phyloP scores from a whole-genome alignment of 345 rosid species.

The Geranium rotundifolium region DNA sequence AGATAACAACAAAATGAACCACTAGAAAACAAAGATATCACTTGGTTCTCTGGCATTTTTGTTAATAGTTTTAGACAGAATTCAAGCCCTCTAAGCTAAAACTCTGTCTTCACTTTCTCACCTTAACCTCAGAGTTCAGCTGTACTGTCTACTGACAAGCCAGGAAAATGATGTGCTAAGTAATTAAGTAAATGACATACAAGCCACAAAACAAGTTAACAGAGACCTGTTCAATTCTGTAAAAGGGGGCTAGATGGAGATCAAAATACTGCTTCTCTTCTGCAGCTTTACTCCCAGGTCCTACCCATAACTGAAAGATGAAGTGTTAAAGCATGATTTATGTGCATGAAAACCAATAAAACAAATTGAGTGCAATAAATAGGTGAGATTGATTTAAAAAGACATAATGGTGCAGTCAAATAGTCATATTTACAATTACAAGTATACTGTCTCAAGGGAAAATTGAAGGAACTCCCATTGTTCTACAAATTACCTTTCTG shows the following conservation, averaged over 20 bases:
- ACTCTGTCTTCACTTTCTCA: background rate
- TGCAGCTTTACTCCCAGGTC: slow-evolving; percentile 88
- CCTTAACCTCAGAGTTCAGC: background rate
- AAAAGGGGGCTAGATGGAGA: slow-evolving; percentile 83
- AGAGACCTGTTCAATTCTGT: slow-evolving; percentile 90
- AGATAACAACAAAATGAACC: no score
- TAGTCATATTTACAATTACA: no score
- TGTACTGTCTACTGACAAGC: background rate
- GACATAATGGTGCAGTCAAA: no score
- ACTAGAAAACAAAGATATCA: no score
- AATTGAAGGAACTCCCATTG: no score
- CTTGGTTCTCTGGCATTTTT: no score
- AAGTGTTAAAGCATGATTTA: slow-evolving; percentile 7
- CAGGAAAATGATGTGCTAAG: background rate
- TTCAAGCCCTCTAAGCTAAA: background rate
- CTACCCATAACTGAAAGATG: slow-evolving; percentile 90
- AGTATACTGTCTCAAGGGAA: no score
- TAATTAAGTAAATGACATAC: background rate
- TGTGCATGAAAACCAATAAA: background rate
- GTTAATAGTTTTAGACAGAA: no score
- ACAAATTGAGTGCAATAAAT: no score
- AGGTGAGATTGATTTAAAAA: no score
- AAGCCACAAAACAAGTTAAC: slow-evolving; percentile 1
- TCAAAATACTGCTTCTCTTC: slow-evolving; percentile 85
- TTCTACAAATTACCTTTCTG: no score